These are phyloP conservation scores for Lasiodiplodia sp. DNA, from an alignment of 2,329 filamentous ascomycete genomes.

Conservation along the genomic window DNA sequence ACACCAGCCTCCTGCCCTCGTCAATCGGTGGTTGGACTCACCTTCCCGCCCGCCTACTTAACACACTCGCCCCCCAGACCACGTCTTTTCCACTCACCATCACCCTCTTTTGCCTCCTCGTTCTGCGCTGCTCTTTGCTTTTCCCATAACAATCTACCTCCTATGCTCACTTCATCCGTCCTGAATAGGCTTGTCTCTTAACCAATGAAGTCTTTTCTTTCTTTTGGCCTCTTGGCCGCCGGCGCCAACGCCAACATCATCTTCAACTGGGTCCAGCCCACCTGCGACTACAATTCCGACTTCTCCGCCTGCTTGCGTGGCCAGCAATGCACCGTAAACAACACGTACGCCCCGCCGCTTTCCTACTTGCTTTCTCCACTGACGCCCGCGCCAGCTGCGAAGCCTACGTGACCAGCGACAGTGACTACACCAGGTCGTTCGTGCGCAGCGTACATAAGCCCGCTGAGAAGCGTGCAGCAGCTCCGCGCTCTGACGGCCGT, in stretches of 20 bases:
- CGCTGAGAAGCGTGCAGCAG: constrained; percentile 43
- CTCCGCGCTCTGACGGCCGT: constrained; percentile 36
- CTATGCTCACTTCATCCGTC: constrained; percentile 17
- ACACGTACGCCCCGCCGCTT: constrained; percentile 39
- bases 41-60: background rate
- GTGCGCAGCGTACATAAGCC: constrained; percentile 36
- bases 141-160: constrained; percentile 6
- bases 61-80: background rate
- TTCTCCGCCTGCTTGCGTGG: constrained; percentile 46
- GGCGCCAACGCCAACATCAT: constrained; percentile 57
- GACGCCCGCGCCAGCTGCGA: constrained; percentile 4
- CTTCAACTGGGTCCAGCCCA: constrained; percentile 56
- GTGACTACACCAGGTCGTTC: constrained; percentile 38
- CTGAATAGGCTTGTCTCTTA: constrained; percentile 15
- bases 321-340: constrained; percentile 45
- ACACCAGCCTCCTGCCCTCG: background rate
- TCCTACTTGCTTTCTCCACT: background rate
- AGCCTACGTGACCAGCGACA: constrained; percentile 30
- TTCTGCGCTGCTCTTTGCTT: constrained; percentile 4
- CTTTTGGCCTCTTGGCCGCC: constrained; percentile 38
- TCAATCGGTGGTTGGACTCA: background rate
- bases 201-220: constrained; percentile 28
- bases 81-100: background rate
- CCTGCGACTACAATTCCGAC: constrained; percentile 45
- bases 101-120: constrained; percentile 1